phyloP scores from a whole-genome alignment of 257 asterid genomes.

The Verbena officinalis region DNA sequence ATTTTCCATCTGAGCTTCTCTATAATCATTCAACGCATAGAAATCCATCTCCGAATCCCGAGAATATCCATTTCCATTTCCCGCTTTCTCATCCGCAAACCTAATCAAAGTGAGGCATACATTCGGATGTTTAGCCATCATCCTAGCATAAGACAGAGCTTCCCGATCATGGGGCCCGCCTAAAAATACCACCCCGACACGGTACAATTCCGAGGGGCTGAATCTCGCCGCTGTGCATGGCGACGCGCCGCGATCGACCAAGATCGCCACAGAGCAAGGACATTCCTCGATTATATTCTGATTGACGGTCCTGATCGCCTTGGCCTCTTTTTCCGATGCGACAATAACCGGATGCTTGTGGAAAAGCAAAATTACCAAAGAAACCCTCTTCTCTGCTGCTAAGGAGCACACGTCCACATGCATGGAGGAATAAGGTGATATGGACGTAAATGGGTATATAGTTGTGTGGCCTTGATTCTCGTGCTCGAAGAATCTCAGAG shows the following conservation, averaged over 20 bases:
- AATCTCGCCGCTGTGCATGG: neutral
- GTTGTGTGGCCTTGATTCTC: slow-evolving; percentile 30
- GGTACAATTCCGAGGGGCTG: neutral
- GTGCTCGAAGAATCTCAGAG: slow-evolving; percentile 34
- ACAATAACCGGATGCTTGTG: slow-evolving; percentile 27
- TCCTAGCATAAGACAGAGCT: slow-evolving; percentile 39
- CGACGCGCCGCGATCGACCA: slow-evolving; percentile 34
- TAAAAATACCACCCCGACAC: slow-evolving; percentile 37
- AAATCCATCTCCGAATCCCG: slow-evolving; percentile 24
- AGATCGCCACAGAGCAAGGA: slow-evolving; percentile 49
- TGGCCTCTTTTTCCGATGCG: slow-evolving; percentile 5
- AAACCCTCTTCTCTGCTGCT: slow-evolving; percentile 42
- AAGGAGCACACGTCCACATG: slow-evolving; percentile 48
- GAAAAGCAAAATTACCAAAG: slow-evolving; percentile 41
- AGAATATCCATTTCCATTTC: neutral
- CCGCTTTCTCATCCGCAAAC: slow-evolving; percentile 10
- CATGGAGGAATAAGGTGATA: slow-evolving; percentile 46
- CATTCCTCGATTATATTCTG: slow-evolving; percentile 33
- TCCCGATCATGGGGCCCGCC: slow-evolving; percentile 58
- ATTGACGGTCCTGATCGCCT: slow-evolving; percentile 31
- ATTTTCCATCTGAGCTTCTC: slow-evolving; percentile 19
- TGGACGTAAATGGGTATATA: slow-evolving; percentile 38
- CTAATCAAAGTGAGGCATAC: slow-evolving; percentile 35
- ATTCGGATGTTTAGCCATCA: slow-evolving; percentile 41
- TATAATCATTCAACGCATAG: slow-evolving; percentile 19